Conservation (phyloP, 257 asterid species). For the Solanum phureja region DNA sequence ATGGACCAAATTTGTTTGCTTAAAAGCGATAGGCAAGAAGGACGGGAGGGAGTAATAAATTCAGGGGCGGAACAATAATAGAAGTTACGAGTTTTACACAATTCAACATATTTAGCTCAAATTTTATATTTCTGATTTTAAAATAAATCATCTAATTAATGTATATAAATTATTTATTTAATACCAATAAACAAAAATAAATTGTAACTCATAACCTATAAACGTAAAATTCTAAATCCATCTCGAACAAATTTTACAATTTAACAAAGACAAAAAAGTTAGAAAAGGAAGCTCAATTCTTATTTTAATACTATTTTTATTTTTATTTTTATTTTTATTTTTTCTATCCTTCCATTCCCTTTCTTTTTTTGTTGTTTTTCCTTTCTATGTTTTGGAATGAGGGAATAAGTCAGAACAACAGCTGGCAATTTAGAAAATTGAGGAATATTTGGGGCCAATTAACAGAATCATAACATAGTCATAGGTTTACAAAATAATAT, state of each 20-base stretch:
- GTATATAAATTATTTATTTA: neutral
- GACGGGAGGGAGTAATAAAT: neutral
- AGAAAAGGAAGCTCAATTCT: neutral
- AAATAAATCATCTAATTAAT: neutral
- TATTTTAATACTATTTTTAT: neutral
- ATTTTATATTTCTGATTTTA: neutral
- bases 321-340: no score
- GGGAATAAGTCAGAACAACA: neutral
- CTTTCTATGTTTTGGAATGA: neutral
- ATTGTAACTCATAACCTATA: neutral
- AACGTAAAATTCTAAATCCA: neutral
- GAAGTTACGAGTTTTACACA: neutral
- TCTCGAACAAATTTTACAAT: neutral
- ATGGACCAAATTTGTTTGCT: neutral
- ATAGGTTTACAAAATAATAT: neutral
- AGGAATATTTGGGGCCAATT: neutral
- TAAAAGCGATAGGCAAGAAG: neutral
- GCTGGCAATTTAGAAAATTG: neutral
- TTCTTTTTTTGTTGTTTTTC: neutral
- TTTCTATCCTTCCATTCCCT: neutral
- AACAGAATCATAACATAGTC: neutral
- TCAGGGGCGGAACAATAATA: neutral
- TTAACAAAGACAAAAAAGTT: neutral
- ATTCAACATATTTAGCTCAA: neutral
- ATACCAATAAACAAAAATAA: neutral